A percentile compares a stretch with the other conserved stretches of the same genome.
Evolutionary conservation across 495 filamentous ascomycete species (phyloP).

Genomic region (Penicillium cataractarum): DNA sequence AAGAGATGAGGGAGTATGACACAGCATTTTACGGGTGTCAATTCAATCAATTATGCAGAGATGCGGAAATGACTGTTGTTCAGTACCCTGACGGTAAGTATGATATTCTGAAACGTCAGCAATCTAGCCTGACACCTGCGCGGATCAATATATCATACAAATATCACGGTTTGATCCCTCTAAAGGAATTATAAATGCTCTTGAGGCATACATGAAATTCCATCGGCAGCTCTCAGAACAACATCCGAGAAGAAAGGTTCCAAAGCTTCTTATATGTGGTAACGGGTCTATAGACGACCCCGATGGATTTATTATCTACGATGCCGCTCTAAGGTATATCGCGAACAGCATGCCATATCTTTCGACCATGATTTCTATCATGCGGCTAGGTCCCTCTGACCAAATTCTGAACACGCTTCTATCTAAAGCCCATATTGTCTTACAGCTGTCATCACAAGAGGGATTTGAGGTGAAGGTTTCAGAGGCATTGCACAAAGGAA

Average conservation of each 20-base stretch:
- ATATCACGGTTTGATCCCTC: conserved; percentile 2
- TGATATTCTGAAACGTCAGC: neutral
- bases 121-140: too few species aligned
- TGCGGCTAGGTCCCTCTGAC: conserved; percentile 71
- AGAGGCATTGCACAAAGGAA: conserved; percentile 65
- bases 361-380: conserved; percentile 58
- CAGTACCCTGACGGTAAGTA: conserved; percentile 51
- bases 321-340: conserved; percentile 59
- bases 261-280: conserved; percentile 62
- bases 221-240: conserved; percentile 34
- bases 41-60: conserved; percentile 60
- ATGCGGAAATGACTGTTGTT: conserved; percentile 51
- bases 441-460: conserved; percentile 74
- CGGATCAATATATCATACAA: conserved; percentile 1
- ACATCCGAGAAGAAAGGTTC: conserved; percentile 68
- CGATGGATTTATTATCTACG: conserved; percentile 7
- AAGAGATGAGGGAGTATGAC: conserved; percentile 63
- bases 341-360: conserved; percentile 58
- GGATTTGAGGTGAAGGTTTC: conserved; percentile 80
- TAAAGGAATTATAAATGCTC: neutral
- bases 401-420: conserved; percentile 74
- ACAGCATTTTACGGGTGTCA: conserved; percentile 65
- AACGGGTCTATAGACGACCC: conserved; percentile 6
- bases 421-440: conserved; percentile 60
- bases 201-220: neutral